Evolutionary conservation across 208 protist species (phyloP).

Genomic region (Novymonas esmeraldas): DNA sequence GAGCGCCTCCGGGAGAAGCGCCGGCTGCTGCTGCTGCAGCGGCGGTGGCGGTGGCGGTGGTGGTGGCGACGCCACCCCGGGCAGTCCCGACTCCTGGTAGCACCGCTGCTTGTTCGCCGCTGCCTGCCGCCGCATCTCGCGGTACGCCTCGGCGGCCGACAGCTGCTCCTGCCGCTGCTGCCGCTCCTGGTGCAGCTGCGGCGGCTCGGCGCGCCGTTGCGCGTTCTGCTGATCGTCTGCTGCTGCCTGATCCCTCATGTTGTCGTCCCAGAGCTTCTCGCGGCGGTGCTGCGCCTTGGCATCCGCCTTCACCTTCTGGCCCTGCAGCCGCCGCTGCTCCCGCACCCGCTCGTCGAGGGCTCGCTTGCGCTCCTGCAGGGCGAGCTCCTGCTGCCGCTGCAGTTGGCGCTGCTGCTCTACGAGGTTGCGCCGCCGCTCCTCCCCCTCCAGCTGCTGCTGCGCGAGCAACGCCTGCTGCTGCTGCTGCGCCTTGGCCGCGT

Average conservation of each 20-base stretch:
- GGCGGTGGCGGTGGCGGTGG: not conserved
- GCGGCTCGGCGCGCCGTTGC: slow-evolving; percentile 4
- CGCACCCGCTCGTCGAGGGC: slow-evolving; percentile 67
- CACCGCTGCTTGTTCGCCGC: slow-evolving; percentile 78
- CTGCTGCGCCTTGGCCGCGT: slow-evolving; percentile 46
- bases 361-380: slow-evolving; percentile 48
- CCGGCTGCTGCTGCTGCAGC: not conserved
- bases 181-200: slow-evolving; percentile 21
- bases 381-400: slow-evolving; percentile 57
- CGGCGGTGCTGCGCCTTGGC: slow-evolving; percentile 48
- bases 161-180: slow-evolving; percentile 27
- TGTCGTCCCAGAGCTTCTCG: slow-evolving; percentile 82
- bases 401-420: slow-evolving; percentile 50
- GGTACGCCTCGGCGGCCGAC: slow-evolving; percentile 57
- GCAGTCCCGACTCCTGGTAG: slow-evolving; percentile 32
- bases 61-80: not conserved
- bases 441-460: slow-evolving; percentile 57
- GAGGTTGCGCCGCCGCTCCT: slow-evolving; percentile 49
- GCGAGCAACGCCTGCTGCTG: slow-evolving; percentile 44
- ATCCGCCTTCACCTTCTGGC: slow-evolving; percentile 47
- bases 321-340: slow-evolving; percentile 64
- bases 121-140: slow-evolving; percentile 81
- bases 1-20: slow-evolving; percentile 6
- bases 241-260: slow-evolving; percentile 53
- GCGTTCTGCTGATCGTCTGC: slow-evolving; percentile 7